Conservation (phyloP, 139 green algal genomes). For the Chlamydomonas schloesseri region DNA sequence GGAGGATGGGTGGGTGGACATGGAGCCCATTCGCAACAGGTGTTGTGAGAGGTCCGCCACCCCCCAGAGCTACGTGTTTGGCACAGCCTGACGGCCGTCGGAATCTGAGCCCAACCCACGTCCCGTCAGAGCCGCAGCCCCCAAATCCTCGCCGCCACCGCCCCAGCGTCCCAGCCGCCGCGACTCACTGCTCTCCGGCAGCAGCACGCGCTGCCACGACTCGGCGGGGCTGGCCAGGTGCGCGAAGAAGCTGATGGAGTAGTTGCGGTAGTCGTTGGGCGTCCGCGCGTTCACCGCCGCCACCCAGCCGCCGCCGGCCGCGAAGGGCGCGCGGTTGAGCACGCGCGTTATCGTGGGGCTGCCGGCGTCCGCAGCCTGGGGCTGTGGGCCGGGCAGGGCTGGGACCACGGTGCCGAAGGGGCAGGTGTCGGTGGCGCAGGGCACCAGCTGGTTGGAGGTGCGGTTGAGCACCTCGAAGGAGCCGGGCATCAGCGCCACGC, state of each 20-base stretch:
- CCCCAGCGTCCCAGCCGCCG: no score
- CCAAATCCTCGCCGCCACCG: no score
- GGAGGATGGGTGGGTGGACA: not conserved
- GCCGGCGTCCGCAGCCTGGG: not conserved
- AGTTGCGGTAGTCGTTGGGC: constrained; percentile 24
- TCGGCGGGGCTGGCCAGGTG: constrained; percentile 2
- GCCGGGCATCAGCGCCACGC: constrained; percentile 37
- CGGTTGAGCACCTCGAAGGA: constrained; percentile 46
- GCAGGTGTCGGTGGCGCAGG: constrained; percentile 39
- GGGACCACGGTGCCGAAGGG: constrained; percentile 20
- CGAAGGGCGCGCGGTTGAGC: constrained; percentile 42
- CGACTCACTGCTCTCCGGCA: not conserved
- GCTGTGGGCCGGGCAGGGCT: not conserved
- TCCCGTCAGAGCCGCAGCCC: no score
- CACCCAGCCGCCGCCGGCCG: constrained; percentile 38
- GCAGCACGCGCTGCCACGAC: constrained; percentile 30
- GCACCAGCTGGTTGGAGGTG: constrained; percentile 11
- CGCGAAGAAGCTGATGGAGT: constrained; percentile 10
- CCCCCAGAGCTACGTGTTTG: not conserved
- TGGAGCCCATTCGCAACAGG: no score
- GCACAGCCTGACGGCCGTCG: no score
- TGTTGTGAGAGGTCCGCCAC: no score
- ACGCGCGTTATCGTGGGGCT: not conserved
- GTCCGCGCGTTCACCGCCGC: constrained; percentile 26
- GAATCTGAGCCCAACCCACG: no score